Conservation (phyloP, 1,284 basidiomycete genomes). For the Apiotrichum akiyoshidainum region DNA sequence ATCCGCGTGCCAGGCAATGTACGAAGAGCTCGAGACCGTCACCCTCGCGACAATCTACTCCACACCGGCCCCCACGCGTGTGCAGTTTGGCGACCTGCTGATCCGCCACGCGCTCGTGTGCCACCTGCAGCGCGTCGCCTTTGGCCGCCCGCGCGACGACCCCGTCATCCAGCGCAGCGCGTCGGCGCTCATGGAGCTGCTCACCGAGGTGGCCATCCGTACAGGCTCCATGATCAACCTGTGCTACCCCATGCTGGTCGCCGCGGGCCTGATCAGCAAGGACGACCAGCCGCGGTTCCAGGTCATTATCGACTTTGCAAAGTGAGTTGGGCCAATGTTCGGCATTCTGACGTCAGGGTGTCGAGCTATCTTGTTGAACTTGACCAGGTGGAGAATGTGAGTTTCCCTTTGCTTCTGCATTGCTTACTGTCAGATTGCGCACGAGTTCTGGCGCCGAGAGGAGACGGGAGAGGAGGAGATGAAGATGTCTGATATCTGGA, state of each 20-base stretch:
- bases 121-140: conserved; percentile 12
- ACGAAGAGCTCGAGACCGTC: conserved; percentile 16
- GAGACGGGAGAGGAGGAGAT: conserved; percentile 10
- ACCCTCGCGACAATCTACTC: conserved; percentile 16
- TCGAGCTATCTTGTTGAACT: conserved; percentile 13
- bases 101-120: conserved; percentile 16
- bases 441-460: conserved; percentile 16
- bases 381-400: conserved; percentile 11
- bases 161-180: conserved; percentile 12
- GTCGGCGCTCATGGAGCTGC: conserved; percentile 13
- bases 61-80: conserved; percentile 14
- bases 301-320: conserved; percentile 17
- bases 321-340: conserved; percentile 1
- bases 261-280: conserved; percentile 1
- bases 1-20: conserved; percentile 11
- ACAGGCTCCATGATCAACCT: conserved; percentile 19
- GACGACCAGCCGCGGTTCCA: conserved; percentile 14
- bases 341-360: conserved; percentile 2
- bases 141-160: conserved; percentile 7
- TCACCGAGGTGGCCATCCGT: conserved; percentile 16
- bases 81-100: conserved; percentile 19
- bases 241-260: conserved; percentile 16
- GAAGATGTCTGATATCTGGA: conserved; percentile 15
- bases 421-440: conserved; percentile 8
- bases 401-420: neutral